Percentiles rank a stretch among this genome's conserved stretches.
Evolutionary conservation across 208 protist genomes (phyloP).

Genomic region (Crithidia expoeki): DNA sequence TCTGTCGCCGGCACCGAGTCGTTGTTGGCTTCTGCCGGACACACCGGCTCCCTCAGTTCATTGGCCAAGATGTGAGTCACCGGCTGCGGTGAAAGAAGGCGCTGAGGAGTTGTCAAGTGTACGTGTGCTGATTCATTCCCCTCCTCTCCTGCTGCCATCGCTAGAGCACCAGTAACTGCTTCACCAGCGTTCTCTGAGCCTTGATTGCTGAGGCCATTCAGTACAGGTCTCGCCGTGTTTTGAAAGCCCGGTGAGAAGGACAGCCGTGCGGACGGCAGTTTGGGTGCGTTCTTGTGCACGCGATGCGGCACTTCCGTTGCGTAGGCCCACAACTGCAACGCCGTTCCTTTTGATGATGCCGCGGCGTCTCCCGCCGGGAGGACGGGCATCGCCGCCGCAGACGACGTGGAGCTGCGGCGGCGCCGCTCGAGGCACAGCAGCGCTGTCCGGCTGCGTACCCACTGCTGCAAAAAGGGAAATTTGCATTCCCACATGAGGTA

Average conservation of each 20-base stretch:
- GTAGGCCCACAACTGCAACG: slow-evolving; percentile 27
- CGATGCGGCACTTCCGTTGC: neutral
- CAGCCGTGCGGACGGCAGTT: neutral
- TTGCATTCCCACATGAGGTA: slow-evolving; percentile 13
- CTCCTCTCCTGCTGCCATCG: neutral
- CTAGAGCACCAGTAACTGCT: neutral
- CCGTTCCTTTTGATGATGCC: neutral
- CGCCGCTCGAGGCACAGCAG: neutral
- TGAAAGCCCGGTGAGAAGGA: slow-evolving; percentile 5
- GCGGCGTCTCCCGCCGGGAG: slow-evolving; percentile 1
- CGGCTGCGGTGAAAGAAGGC: neutral
- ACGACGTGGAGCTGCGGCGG: neutral
- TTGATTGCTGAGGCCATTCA: neutral
- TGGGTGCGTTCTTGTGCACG: neutral
- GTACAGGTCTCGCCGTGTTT: neutral
- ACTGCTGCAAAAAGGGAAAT: slow-evolving; percentile 33
- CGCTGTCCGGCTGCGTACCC: slow-evolving; percentile 17
- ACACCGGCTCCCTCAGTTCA: neutral
- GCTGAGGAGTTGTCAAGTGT: neutral
- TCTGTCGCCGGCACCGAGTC: neutral
- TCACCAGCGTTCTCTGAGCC: neutral
- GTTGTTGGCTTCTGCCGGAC: neutral
- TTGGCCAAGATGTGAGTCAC: neutral
- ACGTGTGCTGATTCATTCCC: neutral
- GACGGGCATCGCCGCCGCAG: neutral